Evolutionary conservation across 495 filamentous ascomycete genomes (phyloP).

Genomic region (Penicillium simplicissimum): DNA sequence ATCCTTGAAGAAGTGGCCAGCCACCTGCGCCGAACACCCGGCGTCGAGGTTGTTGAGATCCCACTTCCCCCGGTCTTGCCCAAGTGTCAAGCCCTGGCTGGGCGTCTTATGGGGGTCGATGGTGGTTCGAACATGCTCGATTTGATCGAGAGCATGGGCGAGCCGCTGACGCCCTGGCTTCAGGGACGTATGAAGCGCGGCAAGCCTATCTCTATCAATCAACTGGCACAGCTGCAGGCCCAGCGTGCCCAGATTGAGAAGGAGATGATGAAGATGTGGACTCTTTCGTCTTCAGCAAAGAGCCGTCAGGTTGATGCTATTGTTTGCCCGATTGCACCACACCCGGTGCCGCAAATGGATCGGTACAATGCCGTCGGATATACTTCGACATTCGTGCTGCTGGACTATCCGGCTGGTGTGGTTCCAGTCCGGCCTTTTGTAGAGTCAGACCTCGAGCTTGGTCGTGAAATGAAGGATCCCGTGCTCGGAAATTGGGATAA

Average conservation of each 20-base stretch:
- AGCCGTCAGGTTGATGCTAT: conserved; percentile 52
- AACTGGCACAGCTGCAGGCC: conserved; percentile 52
- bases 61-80: conserved; percentile 47
- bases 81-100: conserved; percentile 56
- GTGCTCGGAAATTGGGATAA: conserved; percentile 60
- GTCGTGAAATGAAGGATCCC: conserved; percentile 42
- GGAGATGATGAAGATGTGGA: conserved; percentile 60
- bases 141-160: conserved; percentile 52
- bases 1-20: conserved; percentile 54
- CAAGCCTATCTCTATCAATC: conserved; percentile 38
- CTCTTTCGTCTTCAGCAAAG: conserved; percentile 21
- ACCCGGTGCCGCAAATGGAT: conserved; percentile 65
- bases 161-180: conserved; percentile 62
- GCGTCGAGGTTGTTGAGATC: conserved; percentile 56
- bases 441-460: conserved; percentile 49
- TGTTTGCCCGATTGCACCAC: conserved; percentile 57
- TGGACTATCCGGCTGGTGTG: conserved; percentile 62
- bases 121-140: conserved; percentile 54
- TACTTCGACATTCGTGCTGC: conserved; percentile 58
- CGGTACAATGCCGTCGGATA: conserved; percentile 63
- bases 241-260: conserved; percentile 50
- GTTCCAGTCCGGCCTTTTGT: conserved; percentile 54
- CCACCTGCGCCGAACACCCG: conserved; percentile 40
- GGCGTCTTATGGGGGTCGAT: conserved; percentile 58
- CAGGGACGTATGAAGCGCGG: conserved; percentile 47